Evolutionary conservation across 495 filamentous ascomycete species (phyloP), one percentile per base, ranked within the genome.

Genomic region (Xylaria acuta): DNA sequence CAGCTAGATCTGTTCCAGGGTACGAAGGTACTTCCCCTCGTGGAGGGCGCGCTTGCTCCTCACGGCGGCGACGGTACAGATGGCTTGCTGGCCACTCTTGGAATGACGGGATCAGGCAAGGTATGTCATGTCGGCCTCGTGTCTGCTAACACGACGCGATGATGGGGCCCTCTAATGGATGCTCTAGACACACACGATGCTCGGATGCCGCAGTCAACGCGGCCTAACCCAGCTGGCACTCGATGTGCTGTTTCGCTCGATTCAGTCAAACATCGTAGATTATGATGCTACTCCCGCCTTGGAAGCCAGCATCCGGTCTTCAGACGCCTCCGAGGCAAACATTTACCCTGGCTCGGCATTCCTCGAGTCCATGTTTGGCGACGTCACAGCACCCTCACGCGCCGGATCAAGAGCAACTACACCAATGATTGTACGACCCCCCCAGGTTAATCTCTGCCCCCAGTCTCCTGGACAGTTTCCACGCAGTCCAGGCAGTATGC

Each of bases 51-150:
- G 7, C 76, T 98, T 43, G 91, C 88, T 2, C 81, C 84, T 18
- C 82, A 87, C 40, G 88, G 89, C n/a, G 86, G 88, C 27, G 90
- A 94, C 69, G 93, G 93, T 27, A 89, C 93, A 71, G 96, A 99
- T 87, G 95, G 94, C 22, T 78, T 98, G 75, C 79, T 99, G 54
- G 96, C 96, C 36, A 98, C 96, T 47, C 81, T 99, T 64, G 96
- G 96, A 7, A 96, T 98, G 40, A 98, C 96, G 8, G 97, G 96
- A 22, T 97, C 93, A 72, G 96, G 96, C 76, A 99, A 99, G 90
- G 95, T 97, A 74, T 43, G 86, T 81, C 36, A 58, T 30, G 4
- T 34, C 59, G 22, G 1, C 49, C 12, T n/a, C 30, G 25, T 16
- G 12, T 6, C 60, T 7, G 20, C 60, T 18, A 18, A 14, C 14